Percentiles rank a stretch among this genome's conserved stretches.
Evolutionary conservation across 768 basidiomycete genomes (phyloP).

Genomic region (Pluteus cervinus): DNA sequence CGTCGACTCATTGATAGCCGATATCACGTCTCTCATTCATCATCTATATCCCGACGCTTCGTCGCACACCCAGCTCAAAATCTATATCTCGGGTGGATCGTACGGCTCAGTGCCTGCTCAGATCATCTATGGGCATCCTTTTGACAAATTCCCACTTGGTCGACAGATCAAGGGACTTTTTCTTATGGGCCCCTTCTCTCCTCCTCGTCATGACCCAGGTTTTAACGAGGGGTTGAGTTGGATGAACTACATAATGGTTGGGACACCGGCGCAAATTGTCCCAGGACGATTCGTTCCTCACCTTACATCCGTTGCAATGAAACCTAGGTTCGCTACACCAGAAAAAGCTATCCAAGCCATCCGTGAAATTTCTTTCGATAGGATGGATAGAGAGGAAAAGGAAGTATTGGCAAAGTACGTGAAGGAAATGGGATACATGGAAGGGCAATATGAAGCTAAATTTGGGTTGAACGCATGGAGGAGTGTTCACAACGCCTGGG

Average conservation of each 20-base stretch:
- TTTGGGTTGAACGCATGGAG: conserved; percentile 35
- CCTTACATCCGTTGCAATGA: conserved; percentile 25
- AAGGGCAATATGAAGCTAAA: conserved; percentile 35
- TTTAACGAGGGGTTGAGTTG: conserved; percentile 42
- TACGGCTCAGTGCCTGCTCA: conserved; percentile 53
- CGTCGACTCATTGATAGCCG: conserved; percentile 32
- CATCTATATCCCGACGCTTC: conserved; percentile 47
- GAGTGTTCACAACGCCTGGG: conserved; percentile 46
- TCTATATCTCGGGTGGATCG: conserved; percentile 48
- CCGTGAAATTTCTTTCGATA: conserved; percentile 27
- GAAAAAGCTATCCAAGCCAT: conserved; percentile 41
- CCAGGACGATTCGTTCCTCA: conserved; percentile 33
- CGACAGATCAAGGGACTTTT: conserved; percentile 39
- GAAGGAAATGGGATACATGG: conserved; percentile 27
- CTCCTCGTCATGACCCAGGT: conserved; percentile 37
- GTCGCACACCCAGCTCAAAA: conserved; percentile 29
- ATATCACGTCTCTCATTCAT: conserved; percentile 41
- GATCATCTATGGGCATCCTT: conserved; percentile 47
- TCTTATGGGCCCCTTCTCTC: conserved; percentile 39
- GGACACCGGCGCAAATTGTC: conserved; percentile 35
- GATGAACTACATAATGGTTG: conserved; percentile 38
- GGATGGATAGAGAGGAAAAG: conserved; percentile 30
- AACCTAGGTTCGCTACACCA: conserved; percentile 29
- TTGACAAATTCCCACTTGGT: conserved; percentile 45
- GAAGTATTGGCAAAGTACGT: conserved; percentile 31